phyloP scores from a whole-genome alignment of 495 filamentous ascomycete genomes.

The Talaromyces liani region DNA sequence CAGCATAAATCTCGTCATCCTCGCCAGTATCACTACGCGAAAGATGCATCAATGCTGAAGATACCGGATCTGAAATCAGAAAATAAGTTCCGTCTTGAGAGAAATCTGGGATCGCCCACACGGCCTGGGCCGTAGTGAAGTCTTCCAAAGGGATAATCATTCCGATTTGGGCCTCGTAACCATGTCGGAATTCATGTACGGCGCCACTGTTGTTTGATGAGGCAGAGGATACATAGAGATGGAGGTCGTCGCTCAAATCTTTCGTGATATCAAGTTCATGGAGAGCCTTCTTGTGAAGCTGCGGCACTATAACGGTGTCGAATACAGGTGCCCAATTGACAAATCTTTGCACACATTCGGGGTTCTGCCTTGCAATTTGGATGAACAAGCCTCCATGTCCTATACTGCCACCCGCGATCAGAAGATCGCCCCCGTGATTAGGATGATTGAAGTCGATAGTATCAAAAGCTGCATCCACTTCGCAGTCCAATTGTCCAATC shows the following conservation, averaged over 20 bases:
- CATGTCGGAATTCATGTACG: conserved; percentile 63
- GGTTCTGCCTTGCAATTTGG: conserved; percentile 46
- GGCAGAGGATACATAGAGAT: conserved; percentile 34
- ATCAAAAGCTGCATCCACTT: conserved; percentile 40
- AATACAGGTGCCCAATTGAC: conserved; percentile 79
- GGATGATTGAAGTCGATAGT: conserved; percentile 38
- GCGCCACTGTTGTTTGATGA: conserved; percentile 44
- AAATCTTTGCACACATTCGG: conserved; percentile 49
- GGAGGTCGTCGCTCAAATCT: conserved; percentile 14
- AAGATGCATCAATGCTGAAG: conserved; percentile 29
- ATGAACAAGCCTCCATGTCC: conserved; percentile 74
- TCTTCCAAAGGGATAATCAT: conserved; percentile 42
- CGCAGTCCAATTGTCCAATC: conserved; percentile 33
- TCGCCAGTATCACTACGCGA: conserved; percentile 19
- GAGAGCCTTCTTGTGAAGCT: conserved; percentile 7
- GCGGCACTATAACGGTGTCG: conserved; percentile 54
- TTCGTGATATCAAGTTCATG: neutral
- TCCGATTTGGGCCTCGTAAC: conserved; percentile 59
- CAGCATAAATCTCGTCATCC: conserved; percentile 25
- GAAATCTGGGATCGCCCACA: conserved; percentile 45
- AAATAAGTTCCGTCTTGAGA: conserved; percentile 31
- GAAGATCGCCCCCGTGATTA: conserved; percentile 56
- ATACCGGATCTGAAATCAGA: conserved; percentile 32
- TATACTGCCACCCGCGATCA: conserved; percentile 73
- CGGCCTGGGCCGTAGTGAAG: conserved; percentile 24